A percentile compares a stretch with the other conserved stretches of the same genome.
phyloP scores from a whole-genome alignment of 2,329 filamentous ascomycete species.

The Grosmannia serpens region DNA sequence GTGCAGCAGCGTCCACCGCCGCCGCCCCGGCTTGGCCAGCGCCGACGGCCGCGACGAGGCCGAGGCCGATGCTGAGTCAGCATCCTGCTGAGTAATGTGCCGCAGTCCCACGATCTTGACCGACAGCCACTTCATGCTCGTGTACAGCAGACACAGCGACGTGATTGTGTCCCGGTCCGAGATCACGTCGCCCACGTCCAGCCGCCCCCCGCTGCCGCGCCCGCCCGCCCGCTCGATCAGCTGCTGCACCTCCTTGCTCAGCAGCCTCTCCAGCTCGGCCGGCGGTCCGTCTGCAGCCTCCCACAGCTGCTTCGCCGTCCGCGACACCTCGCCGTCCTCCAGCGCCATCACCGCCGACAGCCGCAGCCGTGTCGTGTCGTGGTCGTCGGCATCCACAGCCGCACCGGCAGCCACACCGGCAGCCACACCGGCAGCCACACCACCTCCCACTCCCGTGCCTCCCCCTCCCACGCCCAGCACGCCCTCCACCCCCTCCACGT shows the following conservation, averaged over 20 bases:
- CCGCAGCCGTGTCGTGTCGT: conserved; percentile 28
- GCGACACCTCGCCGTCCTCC: conserved; percentile 56
- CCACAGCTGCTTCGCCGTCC: conserved; percentile 59
- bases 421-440: neutral
- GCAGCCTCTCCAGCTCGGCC: conserved; percentile 43
- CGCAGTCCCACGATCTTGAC: conserved; percentile 72
- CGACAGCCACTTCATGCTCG: conserved; percentile 95
- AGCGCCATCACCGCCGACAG: conserved; percentile 63
- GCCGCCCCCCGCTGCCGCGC: conserved; percentile 30
- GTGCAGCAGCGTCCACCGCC: conserved; percentile 71
- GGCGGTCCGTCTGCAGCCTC: conserved; percentile 51
- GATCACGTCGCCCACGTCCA: conserved; percentile 74
- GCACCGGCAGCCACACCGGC: neutral
- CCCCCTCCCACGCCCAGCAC: no score
- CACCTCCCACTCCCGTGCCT: neutral
- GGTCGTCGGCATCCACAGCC: neutral
- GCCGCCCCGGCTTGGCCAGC: conserved; percentile 46
- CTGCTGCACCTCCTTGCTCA: conserved; percentile 50
- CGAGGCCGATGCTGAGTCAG: conserved; percentile 32
- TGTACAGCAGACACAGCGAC: conserved; percentile 79
- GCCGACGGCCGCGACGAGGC: conserved; percentile 18
- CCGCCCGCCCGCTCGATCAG: conserved; percentile 43
- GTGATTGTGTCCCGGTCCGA: conserved; percentile 78
- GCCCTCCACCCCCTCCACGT: neutral
- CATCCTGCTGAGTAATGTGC: conserved; percentile 65